Base-by-base conservation (phyloP, 2,329 filamentous ascomycete species). In the Diaporthe aspalathi region DNA sequence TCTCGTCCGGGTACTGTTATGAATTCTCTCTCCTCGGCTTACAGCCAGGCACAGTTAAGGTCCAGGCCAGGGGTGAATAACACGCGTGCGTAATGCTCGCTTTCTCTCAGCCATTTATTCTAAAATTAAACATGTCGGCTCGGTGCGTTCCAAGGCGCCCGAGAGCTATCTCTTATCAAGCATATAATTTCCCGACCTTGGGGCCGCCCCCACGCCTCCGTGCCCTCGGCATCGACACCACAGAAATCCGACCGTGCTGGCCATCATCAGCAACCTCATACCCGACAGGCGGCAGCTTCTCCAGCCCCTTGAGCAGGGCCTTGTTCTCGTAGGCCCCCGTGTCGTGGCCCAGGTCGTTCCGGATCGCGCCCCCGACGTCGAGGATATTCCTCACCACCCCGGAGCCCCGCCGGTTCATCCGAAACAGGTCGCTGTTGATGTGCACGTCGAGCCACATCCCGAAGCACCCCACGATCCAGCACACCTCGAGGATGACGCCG, bases 381-480 rank as follows among this genome's bases (percentile, higher is more conserved):
- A 68, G 67, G 45, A 68, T 60, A 53, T 68, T 68, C 32, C 67
- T 22, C 6, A 68, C 67, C 29, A 43, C 16, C 22, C 67, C 67
- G 5, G 67, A 68, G 11, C 53, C 53, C 53, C 53, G 45, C 8
- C 67, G 53, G 67, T 68, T 68, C 67, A 68, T 68, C 54, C 67
- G 32, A 32, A 68, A 60, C 43, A 60, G 6, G 12, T 27, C 60
- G 43, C 67, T 68, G 32, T 68, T 68, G 45, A 68, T 60, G 32
- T 68, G 67, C 2, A 68, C 67, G 32, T 68, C 67, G 8, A 68
- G 32, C 67, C 53, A 60, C 67, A 68, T 68, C 29, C 67, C 67
- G 17, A 68, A 60, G 67, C 67, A 68, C 7, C 67, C 67, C 2
- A 68, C 22, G 9, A 68, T 60, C 67, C 67, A 68, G 67, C 67